A percentile compares a stretch with the other conserved stretches of the same genome.
These are phyloP conservation scores for Schizochytrium sp. DNA, from an alignment of 108 stramenopile species.

Conservation along the genomic window DNA sequence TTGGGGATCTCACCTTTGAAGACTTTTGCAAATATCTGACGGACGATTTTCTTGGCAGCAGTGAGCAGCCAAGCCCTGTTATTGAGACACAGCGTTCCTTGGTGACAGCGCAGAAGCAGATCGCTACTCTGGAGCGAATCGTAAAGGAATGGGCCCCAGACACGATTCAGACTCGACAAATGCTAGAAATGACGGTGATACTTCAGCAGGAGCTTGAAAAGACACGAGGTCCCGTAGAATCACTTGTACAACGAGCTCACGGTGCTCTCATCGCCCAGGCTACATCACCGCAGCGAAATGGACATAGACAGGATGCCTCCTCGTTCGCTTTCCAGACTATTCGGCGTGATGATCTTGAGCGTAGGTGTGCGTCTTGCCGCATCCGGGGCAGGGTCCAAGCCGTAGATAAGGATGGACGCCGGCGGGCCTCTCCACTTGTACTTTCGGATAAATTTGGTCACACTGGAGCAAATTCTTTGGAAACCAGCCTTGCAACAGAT, in stretches of 20 bases:
- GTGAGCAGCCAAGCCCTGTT: not conserved
- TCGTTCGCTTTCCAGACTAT: constrained; percentile 4
- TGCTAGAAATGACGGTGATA: not conserved
- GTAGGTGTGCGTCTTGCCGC: not conserved
- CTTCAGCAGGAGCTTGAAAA: not conserved
- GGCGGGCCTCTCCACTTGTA: constrained; percentile 1
- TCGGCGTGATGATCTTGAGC: not conserved
- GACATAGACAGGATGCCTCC: not conserved
- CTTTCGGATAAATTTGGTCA: constrained; percentile 16
- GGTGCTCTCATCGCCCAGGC: not conserved
- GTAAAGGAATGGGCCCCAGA: constrained; percentile 6
- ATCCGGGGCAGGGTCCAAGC: not conserved
- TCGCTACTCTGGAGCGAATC: not conserved
- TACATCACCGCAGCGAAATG: constrained; percentile 1
- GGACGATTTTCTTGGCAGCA: not conserved
- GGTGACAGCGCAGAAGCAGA: not conserved
- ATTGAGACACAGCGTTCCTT: not conserved
- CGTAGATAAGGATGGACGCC: constrained; percentile 1
- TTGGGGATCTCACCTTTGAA: not conserved
- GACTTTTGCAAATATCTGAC: not conserved
- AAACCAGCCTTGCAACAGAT: not conserved
- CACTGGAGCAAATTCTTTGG: not conserved
- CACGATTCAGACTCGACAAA: not conserved
- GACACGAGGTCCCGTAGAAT: not conserved
- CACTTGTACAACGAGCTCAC: not conserved